Evolutionary conservation across 495 filamentous ascomycete species (phyloP).

Genomic region (Penicillium cataractarum): DNA sequence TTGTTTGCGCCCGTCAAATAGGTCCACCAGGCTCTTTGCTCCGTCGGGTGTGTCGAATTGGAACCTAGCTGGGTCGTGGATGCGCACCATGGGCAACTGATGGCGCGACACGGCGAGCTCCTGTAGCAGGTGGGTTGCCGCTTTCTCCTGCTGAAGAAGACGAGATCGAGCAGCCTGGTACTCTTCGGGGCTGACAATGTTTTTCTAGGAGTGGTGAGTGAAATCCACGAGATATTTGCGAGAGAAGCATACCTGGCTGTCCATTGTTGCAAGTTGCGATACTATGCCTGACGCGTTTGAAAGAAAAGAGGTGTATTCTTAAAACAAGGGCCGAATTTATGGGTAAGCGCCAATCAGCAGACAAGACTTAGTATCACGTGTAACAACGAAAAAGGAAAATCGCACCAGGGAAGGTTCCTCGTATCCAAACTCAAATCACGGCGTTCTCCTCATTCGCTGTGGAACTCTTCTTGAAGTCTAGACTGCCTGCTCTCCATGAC

Average conservation of each 20-base stretch:
- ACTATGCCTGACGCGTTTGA: background rate
- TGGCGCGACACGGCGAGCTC: constrained; percentile 35
- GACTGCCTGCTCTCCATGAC: background rate
- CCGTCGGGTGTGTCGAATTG: constrained; percentile 39
- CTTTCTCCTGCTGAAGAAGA: constrained; percentile 47
- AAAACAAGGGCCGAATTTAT: background rate
- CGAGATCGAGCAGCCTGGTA: constrained; percentile 42
- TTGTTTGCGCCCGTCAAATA: constrained; percentile 46
- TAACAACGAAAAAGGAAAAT: constrained; percentile 3
- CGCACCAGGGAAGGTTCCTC: constrained; percentile 1
- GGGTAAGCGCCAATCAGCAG: background rate
- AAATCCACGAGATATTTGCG: constrained; percentile 3
- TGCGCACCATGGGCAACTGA: constrained; percentile 43
- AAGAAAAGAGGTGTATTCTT: background rate
- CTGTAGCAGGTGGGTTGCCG: constrained; percentile 31
- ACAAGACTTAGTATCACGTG: constrained; percentile 3
- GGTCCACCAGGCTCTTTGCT: constrained; percentile 35
- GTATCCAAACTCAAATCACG: constrained; percentile 1
- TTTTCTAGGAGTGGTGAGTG: constrained; percentile 7
- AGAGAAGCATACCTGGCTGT: constrained; percentile 7
- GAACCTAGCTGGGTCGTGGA: constrained; percentile 36
- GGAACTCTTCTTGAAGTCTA: constrained; percentile 3
- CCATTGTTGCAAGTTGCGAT: constrained; percentile 2
- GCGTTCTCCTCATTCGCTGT: constrained; percentile 3
- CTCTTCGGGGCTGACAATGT: constrained; percentile 27